phyloP scores from a whole-genome alignment of 108 stramenopile genomes.

The Skeletonema potamos region DNA sequence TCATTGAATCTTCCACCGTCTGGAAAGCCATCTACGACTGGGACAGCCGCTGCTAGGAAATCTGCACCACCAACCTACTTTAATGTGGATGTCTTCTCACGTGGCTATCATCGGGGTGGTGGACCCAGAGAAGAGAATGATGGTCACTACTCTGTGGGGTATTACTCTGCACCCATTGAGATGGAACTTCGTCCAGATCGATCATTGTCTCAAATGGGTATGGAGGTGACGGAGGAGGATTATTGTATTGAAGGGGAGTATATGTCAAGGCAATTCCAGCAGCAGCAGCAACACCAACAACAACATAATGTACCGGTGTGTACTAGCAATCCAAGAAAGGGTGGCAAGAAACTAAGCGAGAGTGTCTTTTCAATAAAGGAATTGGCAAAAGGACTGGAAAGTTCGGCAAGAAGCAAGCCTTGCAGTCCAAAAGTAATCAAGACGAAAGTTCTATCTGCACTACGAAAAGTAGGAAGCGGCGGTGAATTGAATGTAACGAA shows the following conservation, averaged over 20 bases:
- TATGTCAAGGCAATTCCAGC: neutral
- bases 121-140: too few species aligned
- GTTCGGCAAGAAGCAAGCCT: neutral
- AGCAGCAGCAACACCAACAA: neutral
- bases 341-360: neutral
- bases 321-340: neutral
- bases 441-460: neutral
- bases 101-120: too few species aligned
- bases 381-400: neutral
- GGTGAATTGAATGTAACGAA: neutral
- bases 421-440: neutral
- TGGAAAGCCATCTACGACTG: neutral
- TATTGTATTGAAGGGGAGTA: constrained; percentile 29
- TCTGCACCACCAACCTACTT: neutral
- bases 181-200: constrained; percentile 7
- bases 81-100: neutral
- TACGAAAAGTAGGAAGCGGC: neutral
- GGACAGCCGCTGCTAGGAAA: neutral
- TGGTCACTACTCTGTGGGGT: neutral
- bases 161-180: neutral
- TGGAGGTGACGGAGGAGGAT: constrained; percentile 36
- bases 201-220: constrained; percentile 26
- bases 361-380: neutral
- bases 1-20: neutral
- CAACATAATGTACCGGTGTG: neutral